phyloP scores from a whole-genome alignment of 225 moss, liverwort and hornwort genomes.

The Antitrichia curtipendula region DNA sequence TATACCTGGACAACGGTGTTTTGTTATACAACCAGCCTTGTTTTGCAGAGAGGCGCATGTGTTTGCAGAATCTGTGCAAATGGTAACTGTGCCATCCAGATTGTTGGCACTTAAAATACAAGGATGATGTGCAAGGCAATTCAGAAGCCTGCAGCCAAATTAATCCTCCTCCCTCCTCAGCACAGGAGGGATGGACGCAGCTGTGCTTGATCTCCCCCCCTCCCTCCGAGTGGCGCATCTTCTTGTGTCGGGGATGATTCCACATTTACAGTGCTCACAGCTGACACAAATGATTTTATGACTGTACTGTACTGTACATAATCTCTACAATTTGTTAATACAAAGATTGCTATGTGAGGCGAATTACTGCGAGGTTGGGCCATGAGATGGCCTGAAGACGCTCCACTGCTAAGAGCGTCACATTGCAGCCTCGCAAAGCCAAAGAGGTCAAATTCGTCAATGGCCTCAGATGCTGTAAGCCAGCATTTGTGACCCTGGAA shows the following conservation, averaged over 20 bases:
- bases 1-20: background rate
- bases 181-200: slow-evolving; percentile 6
- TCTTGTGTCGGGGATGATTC: background rate
- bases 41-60: background rate
- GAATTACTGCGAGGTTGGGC: slow-evolving; percentile 28
- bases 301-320: background rate
- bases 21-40: background rate
- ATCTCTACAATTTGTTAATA: background rate
- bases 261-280: background rate
- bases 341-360: slow-evolving; percentile 20
- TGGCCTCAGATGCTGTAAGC: slow-evolving; percentile 58
- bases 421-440: slow-evolving; percentile 68
- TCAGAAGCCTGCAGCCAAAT: background rate
- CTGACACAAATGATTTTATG: background rate
- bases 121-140: background rate
- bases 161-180: too few relatives aligned
- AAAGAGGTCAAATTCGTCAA: slow-evolving; percentile 65
- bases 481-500: slow-evolving; percentile 68
- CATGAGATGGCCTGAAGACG: slow-evolving; percentile 31
- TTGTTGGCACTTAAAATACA: background rate
- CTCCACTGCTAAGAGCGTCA: slow-evolving; percentile 54
- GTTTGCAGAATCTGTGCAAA: background rate
- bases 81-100: background rate
- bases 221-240: background rate
- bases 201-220: background rate